Percentiles rank a stretch among this genome's conserved stretches.
These are phyloP conservation scores for Orbilia oligospora DNA, from an alignment of 2,329 filamentous ascomycete species.

Conservation along the genomic window DNA sequence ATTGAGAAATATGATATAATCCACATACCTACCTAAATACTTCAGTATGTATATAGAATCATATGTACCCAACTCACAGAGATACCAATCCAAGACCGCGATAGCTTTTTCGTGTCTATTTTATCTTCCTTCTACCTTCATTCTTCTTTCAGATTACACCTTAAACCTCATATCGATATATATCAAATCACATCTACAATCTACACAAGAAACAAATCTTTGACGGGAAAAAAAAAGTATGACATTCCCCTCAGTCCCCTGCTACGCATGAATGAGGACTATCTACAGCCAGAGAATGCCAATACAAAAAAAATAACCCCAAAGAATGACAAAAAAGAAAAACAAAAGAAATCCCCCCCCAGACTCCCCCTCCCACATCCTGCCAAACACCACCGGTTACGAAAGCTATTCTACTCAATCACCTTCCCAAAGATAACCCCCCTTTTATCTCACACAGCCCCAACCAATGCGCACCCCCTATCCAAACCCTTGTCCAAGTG, in stretches of 20 bases:
- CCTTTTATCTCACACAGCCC: background rate
- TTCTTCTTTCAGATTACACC: too few species aligned
- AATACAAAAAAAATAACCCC: slow-evolving; percentile 15
- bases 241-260: slow-evolving; percentile 6
- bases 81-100: too few species aligned
- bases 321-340: slow-evolving; percentile 33
- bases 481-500: background rate
- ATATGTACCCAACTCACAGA: background rate
- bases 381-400: slow-evolving; percentile 32
- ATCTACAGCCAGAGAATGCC: slow-evolving; percentile 15
- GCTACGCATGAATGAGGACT: background rate
- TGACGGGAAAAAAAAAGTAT: slow-evolving; percentile 31
- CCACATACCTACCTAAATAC: background rate
- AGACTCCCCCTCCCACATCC: slow-evolving; percentile 20
- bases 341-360: slow-evolving; percentile 34
- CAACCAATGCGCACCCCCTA: slow-evolving; percentile 16
- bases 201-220: background rate
- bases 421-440: slow-evolving; percentile 21
- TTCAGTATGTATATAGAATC: background rate
- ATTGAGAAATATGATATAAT: background rate
- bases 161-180: too few species aligned
- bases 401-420: slow-evolving; percentile 26
- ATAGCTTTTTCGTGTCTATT: too few species aligned
- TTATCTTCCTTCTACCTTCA: too few species aligned
- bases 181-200: slow-evolving; percentile 3